phyloP scores from a whole-genome alignment of 2,329 filamentous ascomycete genomes.

The Xylariaceae sp. region DNA sequence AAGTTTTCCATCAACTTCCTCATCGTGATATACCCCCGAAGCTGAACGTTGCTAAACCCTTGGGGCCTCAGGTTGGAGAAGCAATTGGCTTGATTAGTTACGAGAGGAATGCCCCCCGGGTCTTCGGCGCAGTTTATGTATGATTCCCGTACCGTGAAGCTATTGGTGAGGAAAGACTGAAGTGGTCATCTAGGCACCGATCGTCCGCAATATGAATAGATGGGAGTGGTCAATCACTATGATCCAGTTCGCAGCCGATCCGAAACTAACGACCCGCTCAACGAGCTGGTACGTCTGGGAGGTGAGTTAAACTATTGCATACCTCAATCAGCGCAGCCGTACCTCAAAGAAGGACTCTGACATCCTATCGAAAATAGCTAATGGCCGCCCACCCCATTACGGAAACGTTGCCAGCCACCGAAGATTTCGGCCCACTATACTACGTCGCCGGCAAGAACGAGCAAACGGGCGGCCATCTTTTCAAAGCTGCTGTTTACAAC shows the following conservation, averaged over 20 bases:
- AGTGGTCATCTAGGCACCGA: constrained; percentile 34
- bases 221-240: constrained; percentile 52
- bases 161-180: background rate
- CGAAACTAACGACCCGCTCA: constrained; percentile 44
- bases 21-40: no score
- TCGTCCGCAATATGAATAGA: constrained; percentile 46
- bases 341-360: no score
- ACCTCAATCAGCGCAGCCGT: no score
- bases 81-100: constrained; percentile 62
- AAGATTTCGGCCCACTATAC: constrained; percentile 43
- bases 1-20: no score
- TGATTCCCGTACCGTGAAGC: no score
- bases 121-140: constrained; percentile 50
- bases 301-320: constrained; percentile 17
- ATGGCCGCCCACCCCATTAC: constrained; percentile 44
- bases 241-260: constrained; percentile 45
- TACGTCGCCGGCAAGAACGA: constrained; percentile 47
- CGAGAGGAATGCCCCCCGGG: constrained; percentile 60
- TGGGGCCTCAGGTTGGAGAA: constrained; percentile 39
- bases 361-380: constrained; percentile 29
- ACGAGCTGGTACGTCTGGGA: constrained; percentile 49
- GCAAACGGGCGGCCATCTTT: constrained; percentile 38
- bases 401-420: constrained; percentile 42
- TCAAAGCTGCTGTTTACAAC: constrained; percentile 53
- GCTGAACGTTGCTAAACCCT: no score